These are phyloP conservation scores for Entomortierella beljakovae DNA, from an alignment of 192 early-diverging fungal genomes.

Conservation along the genomic window DNA sequence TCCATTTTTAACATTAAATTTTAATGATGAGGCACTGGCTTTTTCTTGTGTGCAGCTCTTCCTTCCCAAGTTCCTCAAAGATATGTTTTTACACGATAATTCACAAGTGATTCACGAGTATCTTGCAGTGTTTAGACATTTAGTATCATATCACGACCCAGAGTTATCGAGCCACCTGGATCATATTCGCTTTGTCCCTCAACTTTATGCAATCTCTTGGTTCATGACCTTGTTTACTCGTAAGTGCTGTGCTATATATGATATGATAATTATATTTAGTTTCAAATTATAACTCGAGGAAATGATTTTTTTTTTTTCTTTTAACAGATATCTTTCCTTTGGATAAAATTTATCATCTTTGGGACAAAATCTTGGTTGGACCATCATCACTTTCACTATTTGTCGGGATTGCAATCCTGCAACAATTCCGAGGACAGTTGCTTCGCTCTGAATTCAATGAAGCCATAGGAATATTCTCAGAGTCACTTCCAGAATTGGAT, in stretches of 20 bases:
- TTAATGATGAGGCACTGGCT: constrained; percentile 79
- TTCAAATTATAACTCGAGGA: no score
- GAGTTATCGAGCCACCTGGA: constrained; percentile 73
- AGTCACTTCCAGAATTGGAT: constrained; percentile 75
- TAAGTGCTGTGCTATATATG: no score
- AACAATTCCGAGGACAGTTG: constrained; percentile 72
- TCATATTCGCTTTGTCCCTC: constrained; percentile 71
- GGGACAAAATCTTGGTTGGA: constrained; percentile 80
- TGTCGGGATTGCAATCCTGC: constrained; percentile 75
- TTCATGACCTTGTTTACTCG: constrained; percentile 87
- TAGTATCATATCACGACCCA: constrained; percentile 80
- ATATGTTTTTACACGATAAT: constrained; percentile 83
- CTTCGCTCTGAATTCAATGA: constrained; percentile 79
- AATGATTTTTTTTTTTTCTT: constrained; percentile 1
- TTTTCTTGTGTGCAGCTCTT: constrained; percentile 75
- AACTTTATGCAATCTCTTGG: constrained; percentile 86
- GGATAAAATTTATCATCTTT: constrained; percentile 84
- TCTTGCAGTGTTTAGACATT: constrained; percentile 71
- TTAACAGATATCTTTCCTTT: constrained; percentile 80
- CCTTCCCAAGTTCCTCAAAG: constrained; percentile 71
- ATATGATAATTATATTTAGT: no score
- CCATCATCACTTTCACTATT: constrained; percentile 74
- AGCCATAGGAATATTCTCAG: constrained; percentile 58
- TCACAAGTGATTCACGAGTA: constrained; percentile 75
- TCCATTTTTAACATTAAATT: constrained; percentile 80